Evolutionary conservation across 257 asterid genomes (phyloP).

Genomic region (Paulownia fortunei): DNA sequence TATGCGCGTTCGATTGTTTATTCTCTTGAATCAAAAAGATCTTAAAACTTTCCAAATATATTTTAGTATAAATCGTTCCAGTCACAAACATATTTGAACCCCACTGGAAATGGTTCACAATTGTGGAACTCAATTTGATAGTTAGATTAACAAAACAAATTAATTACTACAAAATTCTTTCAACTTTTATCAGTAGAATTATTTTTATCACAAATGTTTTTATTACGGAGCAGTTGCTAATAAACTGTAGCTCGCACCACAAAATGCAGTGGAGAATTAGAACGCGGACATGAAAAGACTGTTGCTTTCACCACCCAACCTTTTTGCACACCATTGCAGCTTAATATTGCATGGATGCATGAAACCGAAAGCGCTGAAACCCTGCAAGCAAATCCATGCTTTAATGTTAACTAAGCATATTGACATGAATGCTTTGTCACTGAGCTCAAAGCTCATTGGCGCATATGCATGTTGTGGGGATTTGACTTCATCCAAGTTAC

Average conservation of each 20-base stretch:
- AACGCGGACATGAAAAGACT: slow-evolving; percentile 32
- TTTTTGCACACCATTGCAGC: slow-evolving; percentile 36
- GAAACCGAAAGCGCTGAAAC: slow-evolving; percentile 48
- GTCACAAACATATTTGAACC: no score
- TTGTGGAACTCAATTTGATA: no score
- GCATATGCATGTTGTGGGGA: slow-evolving; percentile 69
- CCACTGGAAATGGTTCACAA: no score
- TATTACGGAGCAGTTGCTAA: neutral
- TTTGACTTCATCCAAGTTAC: slow-evolving; percentile 47
- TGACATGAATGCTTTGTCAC: slow-evolving; percentile 40
- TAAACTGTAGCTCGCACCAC: neutral
- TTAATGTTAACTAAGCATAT: slow-evolving; percentile 43
- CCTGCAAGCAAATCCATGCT: slow-evolving; percentile 69
- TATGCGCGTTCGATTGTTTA: no score
- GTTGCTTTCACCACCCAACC: slow-evolving; percentile 31
- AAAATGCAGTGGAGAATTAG: slow-evolving; percentile 16
- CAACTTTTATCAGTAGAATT: no score
- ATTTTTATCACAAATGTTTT: no score
- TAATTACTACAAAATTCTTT: no score
- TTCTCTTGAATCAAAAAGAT: no score
- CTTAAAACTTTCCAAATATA: no score
- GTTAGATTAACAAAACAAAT: no score
- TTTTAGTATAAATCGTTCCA: no score
- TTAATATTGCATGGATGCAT: slow-evolving; percentile 52
- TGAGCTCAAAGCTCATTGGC: slow-evolving; percentile 64